These are phyloP conservation scores for Epichloe aotearoae DNA, from an alignment of 2,329 filamentous ascomycete genomes.

Conservation along the genomic window DNA sequence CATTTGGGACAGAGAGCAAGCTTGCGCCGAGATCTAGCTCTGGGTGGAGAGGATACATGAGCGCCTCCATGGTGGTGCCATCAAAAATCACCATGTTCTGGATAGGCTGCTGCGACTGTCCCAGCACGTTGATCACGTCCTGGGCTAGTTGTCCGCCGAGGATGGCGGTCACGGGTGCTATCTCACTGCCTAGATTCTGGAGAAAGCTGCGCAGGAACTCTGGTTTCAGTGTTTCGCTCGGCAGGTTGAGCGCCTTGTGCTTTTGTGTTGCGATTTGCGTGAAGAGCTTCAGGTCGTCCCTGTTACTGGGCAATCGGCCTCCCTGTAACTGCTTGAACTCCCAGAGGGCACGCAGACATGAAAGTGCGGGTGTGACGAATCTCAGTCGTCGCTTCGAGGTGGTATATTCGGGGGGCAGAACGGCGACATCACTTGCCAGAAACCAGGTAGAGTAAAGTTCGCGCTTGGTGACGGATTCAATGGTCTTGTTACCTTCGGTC, in stretches of 20 bases:
- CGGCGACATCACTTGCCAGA: constrained; percentile 65
- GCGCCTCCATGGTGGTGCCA: constrained; percentile 64
- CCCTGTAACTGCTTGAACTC: constrained; percentile 51
- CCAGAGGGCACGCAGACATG: constrained; percentile 82
- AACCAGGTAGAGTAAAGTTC: constrained; percentile 83
- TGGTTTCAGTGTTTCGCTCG: constrained; percentile 50
- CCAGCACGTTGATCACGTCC: constrained; percentile 93
- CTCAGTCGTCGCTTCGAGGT: constrained; percentile 55
- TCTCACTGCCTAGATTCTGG: constrained; percentile 71
- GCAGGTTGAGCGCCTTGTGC: constrained; percentile 61
- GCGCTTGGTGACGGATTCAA: constrained; percentile 82
- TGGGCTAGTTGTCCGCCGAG: constrained; percentile 85
- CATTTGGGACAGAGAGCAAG: constrained; percentile 23
- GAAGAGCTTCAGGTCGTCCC: constrained; percentile 60
- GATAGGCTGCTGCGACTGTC: constrained; percentile 81
- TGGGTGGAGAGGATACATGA: constrained; percentile 72
- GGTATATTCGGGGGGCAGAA: constrained; percentile 52
- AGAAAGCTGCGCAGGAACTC: constrained; percentile 74
- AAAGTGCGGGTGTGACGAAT: constrained; percentile 71
- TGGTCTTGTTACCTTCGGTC: constrained; percentile 51
- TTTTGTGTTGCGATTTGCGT: constrained; percentile 65
- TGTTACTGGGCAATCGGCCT: constrained; percentile 40
- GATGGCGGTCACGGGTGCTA: constrained; percentile 78
- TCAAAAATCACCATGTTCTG: constrained; percentile 93
- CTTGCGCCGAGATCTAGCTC: constrained; percentile 39